These are phyloP conservation scores for Acrodontium crateriforme DNA, from an alignment of 2,329 filamentous ascomycete species.

Conservation along the genomic window DNA sequence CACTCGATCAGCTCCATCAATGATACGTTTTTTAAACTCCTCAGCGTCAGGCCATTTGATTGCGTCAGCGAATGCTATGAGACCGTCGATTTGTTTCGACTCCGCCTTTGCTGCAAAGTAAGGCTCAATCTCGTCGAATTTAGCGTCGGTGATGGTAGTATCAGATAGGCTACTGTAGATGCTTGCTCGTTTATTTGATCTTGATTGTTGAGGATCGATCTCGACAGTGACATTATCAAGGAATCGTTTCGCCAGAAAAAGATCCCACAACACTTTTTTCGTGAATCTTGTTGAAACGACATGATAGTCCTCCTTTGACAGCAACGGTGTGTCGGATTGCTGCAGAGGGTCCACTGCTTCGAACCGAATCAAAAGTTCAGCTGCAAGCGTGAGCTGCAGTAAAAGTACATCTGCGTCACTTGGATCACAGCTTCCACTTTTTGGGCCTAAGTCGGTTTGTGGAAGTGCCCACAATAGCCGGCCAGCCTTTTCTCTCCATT, in stretches of 20 bases:
- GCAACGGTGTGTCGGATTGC: constrained; percentile 17
- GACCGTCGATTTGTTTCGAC: constrained; percentile 33
- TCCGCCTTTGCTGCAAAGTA: constrained; percentile 24
- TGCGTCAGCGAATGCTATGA: constrained; percentile 36
- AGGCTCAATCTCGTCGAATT: constrained; percentile 11
- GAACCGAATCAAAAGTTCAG: constrained; percentile 40
- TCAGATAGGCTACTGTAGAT: constrained; percentile 1
- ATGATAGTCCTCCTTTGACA: constrained; percentile 29
- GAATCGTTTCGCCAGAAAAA: constrained; percentile 39
- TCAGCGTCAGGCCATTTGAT: constrained; percentile 34
- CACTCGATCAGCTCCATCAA: too few relatives aligned
- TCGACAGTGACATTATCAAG: constrained; percentile 36
- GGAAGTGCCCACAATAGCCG: constrained; percentile 31
- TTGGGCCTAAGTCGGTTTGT: constrained; percentile 14
- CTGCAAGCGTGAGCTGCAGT: constrained; percentile 40
- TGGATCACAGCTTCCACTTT: constrained; percentile 16
- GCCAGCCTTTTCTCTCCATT: constrained; percentile 33
- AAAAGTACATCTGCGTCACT: constrained; percentile 40
- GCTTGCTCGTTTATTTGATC: not conserved
- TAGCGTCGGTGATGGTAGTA: constrained; percentile 14
- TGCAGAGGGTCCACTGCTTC: constrained; percentile 18
- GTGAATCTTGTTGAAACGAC: too few relatives aligned
- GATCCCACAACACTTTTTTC: constrained; percentile 45
- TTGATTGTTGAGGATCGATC: too few relatives aligned
- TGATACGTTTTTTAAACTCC: too few relatives aligned